Percentiles rank a stretch among this genome's conserved stretches.
Conservation (phyloP, 2,329 filamentous ascomycete genomes). For the Ascochyta rabiei region DNA sequence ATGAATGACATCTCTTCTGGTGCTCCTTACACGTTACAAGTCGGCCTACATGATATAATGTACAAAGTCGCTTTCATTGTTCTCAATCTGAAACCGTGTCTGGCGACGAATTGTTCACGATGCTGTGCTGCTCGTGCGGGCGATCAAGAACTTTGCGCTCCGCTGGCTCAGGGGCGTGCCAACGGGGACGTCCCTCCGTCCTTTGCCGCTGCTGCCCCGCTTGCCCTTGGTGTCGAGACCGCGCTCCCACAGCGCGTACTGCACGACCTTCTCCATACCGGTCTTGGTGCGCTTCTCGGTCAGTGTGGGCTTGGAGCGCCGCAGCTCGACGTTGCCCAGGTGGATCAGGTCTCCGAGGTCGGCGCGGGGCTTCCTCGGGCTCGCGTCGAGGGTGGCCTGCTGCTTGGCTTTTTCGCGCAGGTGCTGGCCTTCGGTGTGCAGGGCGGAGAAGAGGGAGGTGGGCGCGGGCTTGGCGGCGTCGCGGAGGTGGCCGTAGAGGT, state of each 20-base stretch:
- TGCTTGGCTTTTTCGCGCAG: slow-evolving; percentile 21
- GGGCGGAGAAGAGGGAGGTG: slow-evolving; percentile 66
- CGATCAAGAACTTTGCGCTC: slow-evolving; percentile 3
- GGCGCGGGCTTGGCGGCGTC: slow-evolving; percentile 48
- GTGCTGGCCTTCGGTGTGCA: slow-evolving; percentile 48
- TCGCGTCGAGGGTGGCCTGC: background rate
- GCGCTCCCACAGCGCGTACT: slow-evolving; percentile 63
- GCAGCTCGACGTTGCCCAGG: slow-evolving; percentile 70
- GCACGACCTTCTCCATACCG: slow-evolving; percentile 81
- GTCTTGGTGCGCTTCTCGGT: slow-evolving; percentile 73
- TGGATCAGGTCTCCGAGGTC: slow-evolving; percentile 35
- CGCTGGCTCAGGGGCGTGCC: slow-evolving; percentile 5
- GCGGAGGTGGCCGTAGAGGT: slow-evolving; percentile 47
- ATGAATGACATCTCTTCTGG: no score
- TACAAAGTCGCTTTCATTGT: background rate
- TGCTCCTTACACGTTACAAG: no score
- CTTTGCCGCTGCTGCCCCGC: background rate
- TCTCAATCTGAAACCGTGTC: no score
- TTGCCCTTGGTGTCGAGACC: slow-evolving; percentile 14
- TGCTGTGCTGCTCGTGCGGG: background rate
- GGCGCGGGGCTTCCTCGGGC: slow-evolving; percentile 12
- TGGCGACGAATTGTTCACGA: background rate
- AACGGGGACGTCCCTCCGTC: background rate
- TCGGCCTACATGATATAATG: background rate
- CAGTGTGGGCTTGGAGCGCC: slow-evolving; percentile 67